These are phyloP conservation scores for Chlorella sp. DNA, from an alignment of 139 green algal genomes.

Conservation along the genomic window DNA sequence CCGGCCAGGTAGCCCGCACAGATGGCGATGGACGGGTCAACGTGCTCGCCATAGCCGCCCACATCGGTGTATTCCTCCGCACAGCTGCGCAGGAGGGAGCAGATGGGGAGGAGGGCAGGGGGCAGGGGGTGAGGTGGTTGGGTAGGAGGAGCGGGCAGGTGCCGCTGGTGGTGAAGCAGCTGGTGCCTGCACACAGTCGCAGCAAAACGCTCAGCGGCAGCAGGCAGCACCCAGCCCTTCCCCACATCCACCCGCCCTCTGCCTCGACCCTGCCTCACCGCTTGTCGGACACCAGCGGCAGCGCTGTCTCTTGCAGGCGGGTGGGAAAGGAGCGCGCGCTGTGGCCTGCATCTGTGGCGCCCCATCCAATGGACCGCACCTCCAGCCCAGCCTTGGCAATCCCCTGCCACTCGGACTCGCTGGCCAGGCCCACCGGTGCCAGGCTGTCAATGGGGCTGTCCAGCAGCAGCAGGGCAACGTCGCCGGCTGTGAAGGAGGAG, in stretches of 20 bases:
- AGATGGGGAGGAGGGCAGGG: not conserved
- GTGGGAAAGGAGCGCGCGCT: not conserved
- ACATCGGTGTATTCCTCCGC: not conserved
- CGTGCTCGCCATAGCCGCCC: too few relatives aligned
- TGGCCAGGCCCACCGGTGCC: not conserved
- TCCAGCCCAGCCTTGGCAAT: not conserved
- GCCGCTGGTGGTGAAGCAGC: too few relatives aligned
- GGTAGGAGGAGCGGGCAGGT: too few relatives aligned
- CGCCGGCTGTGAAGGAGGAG: not conserved
- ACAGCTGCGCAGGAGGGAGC: not conserved
- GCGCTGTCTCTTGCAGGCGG: not conserved
- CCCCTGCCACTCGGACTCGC: not conserved
- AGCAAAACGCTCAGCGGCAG: too few relatives aligned
- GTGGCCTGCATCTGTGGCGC: too few relatives aligned
- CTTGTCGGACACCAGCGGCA: not conserved
- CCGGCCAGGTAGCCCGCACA: slow-evolving; percentile 1
- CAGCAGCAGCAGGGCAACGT: slow-evolving; percentile 27
- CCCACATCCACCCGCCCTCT: not conserved
- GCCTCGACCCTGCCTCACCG: too few relatives aligned
- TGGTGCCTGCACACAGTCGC: too few relatives aligned
- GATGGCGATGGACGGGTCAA: not conserved
- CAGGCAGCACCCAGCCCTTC: too few relatives aligned
- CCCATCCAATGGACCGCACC: not conserved
- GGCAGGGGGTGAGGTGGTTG: not conserved
- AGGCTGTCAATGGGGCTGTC: not conserved